These are phyloP conservation scores for Leishmania braziliensis DNA, from an alignment of 208 protist species.

Conservation along the genomic window DNA sequence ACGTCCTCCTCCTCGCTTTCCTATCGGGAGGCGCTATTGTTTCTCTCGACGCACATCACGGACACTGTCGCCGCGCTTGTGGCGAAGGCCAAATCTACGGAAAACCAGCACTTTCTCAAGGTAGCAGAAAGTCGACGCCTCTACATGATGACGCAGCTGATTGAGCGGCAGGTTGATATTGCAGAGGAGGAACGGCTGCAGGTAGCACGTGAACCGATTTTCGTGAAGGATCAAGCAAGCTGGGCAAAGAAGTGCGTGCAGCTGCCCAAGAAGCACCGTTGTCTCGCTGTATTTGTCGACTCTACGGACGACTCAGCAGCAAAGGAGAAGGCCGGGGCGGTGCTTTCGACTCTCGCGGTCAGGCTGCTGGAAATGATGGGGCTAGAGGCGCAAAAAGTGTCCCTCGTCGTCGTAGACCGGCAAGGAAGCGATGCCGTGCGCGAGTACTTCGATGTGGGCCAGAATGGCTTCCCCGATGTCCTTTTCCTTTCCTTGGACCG, in stretches of 20 bases:
- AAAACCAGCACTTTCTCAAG: background rate
- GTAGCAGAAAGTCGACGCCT: conserved; percentile 13
- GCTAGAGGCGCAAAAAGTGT: conserved; percentile 17
- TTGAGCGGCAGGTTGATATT: conserved; percentile 23
- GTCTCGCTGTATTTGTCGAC: conserved; percentile 36
- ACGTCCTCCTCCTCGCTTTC: background rate
- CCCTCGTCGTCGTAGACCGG: conserved; percentile 37
- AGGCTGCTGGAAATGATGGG: conserved; percentile 22
- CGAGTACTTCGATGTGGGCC: conserved; percentile 34
- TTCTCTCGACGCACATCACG: conserved; percentile 19
- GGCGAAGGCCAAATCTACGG: conserved; percentile 13
- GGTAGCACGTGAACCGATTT: conserved; percentile 11
- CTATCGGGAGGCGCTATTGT: conserved; percentile 15
- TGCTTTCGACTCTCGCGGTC: conserved; percentile 24
- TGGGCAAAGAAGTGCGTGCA: conserved; percentile 34
- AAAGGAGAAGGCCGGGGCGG: conserved; percentile 6
- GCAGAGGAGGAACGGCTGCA: conserved; percentile 20
- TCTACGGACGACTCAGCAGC: conserved; percentile 11
- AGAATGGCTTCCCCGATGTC: conserved; percentile 38
- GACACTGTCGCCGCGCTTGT: conserved; percentile 13
- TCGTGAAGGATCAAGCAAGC: conserved; percentile 17
- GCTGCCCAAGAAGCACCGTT: conserved; percentile 27
- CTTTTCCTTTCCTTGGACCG: conserved; percentile 20
- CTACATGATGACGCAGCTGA: conserved; percentile 17
- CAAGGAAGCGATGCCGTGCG: conserved; percentile 17